Evolutionary conservation across 345 rosid species (phyloP), one percentile per base, ranked within the genome.

Genomic region (Heritiera littoralis): DNA sequence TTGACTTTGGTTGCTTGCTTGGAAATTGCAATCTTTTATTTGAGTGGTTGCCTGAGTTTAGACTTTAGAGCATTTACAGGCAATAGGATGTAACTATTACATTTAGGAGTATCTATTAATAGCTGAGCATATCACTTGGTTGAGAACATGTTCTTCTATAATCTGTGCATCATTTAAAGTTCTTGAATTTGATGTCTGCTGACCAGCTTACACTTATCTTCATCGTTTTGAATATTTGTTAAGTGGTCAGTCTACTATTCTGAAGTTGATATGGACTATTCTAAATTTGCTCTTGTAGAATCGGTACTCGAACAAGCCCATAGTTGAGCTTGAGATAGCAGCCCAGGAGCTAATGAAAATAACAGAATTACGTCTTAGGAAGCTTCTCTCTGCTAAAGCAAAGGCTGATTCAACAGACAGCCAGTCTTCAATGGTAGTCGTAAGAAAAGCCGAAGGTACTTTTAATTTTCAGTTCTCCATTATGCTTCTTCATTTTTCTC

Each of bases 271-370:
- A 61, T 52, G 54, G 65, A 54, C 28, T 58, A 9, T 65, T 71
- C 72, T 74, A 73, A 17, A 14, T 66, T 49, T 76, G 11, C 60
- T 72, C 63, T 78, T 82, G 18, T 86, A 95, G 99, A 92, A 82
- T 72, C 86, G 99, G 77, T 94, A 88, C 83, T 72, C 78, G 51
- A 96, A 92, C 80, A 89, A 91, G 85, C 97, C 97, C 14, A 84
- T 96, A 60, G 78, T 88, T 28, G 98, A 96, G 84, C 86, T 94
- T 54, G 98, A 94, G 88, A 86, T 83, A 82, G 98, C 97, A 72
- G 97, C 99, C 51, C 87, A 84, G 78, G 97, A 94, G 84, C 99
- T 94, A 81, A 91, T 94, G 99, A 90, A 94, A 83, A 32, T 96
- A 79, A 93, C 86, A 35, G 97, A 96, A 86, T 86, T 92, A 68